These are phyloP conservation scores for Yarrowia keelungensis DNA, from an alignment of 805 yeast genomes.

Conservation along the genomic window DNA sequence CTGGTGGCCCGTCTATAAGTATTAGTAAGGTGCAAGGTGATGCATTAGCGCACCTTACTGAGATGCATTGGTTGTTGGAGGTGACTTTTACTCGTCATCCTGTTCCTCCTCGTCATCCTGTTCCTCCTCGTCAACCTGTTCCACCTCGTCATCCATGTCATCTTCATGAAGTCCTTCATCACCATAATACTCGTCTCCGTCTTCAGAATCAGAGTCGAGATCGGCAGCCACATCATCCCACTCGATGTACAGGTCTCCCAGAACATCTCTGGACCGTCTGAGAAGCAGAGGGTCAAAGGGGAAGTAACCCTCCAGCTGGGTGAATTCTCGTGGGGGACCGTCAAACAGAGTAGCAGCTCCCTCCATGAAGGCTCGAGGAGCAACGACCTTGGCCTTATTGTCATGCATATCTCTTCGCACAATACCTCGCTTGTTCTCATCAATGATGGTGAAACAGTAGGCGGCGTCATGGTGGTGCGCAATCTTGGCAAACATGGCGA, in stretches of 20 bases:
- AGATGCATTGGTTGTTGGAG: slow-evolving; percentile 9
- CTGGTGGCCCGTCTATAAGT: neutral
- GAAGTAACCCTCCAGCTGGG: slow-evolving; percentile 91
- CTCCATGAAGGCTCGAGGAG: slow-evolving; percentile 45
- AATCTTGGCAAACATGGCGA: slow-evolving; percentile 88
- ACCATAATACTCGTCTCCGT: slow-evolving; percentile 50
- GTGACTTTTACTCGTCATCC: slow-evolving; percentile 18
- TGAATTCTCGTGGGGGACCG: slow-evolving; percentile 73
- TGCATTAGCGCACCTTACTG: neutral
- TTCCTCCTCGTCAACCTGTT: slow-evolving; percentile 19
- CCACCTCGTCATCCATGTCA: slow-evolving; percentile 43
- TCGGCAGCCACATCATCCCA: slow-evolving; percentile 81
- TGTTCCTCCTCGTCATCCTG: slow-evolving; percentile 41
- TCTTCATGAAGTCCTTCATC: slow-evolving; percentile 48
- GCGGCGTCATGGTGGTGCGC: slow-evolving; percentile 90
- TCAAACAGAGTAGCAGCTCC: slow-evolving; percentile 44
- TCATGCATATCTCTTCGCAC: slow-evolving; percentile 47
- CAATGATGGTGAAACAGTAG: slow-evolving; percentile 91
- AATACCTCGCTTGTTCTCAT: slow-evolving; percentile 79
- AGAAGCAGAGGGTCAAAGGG: slow-evolving; percentile 93
- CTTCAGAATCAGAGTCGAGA: slow-evolving; percentile 56
- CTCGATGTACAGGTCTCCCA: slow-evolving; percentile 70
- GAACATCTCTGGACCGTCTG: slow-evolving; percentile 61
- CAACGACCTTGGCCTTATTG: neutral
- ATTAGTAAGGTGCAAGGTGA: neutral